These are phyloP conservation scores for Allantophomopsis cytisporea DNA, from an alignment of 2,329 filamentous ascomycete species.

Conservation along the genomic window DNA sequence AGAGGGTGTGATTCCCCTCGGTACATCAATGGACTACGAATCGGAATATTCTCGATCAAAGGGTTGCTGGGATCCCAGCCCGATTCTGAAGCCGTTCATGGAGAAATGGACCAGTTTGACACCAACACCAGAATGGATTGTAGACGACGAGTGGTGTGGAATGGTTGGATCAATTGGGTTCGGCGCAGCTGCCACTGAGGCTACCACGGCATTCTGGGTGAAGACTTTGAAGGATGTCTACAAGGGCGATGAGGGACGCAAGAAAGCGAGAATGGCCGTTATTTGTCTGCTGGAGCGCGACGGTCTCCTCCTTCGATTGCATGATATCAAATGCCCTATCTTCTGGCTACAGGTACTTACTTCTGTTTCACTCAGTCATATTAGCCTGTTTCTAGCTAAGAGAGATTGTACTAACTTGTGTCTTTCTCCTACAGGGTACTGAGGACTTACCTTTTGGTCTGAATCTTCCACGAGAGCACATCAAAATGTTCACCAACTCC, in stretches of 20 bases:
- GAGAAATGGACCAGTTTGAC: slow-evolving; percentile 24
- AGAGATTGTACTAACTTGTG: slow-evolving; percentile 2
- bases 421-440: slow-evolving; percentile 23
- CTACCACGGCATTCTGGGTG: slow-evolving; percentile 29
- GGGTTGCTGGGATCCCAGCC: slow-evolving; percentile 34
- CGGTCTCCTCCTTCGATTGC: slow-evolving; percentile 27
- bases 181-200: slow-evolving; percentile 22
- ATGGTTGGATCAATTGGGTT: slow-evolving; percentile 31
- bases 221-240: slow-evolving; percentile 30
- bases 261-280: slow-evolving; percentile 30
- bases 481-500: slow-evolving; percentile 31
- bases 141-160: slow-evolving; percentile 32
- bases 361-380: slow-evolving; percentile 1
- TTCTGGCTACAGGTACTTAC: slow-evolving; percentile 35
- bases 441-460: slow-evolving; percentile 28
- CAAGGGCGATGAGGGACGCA: slow-evolving; percentile 30
- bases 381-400: not conserved
- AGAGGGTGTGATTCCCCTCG: slow-evolving; percentile 30
- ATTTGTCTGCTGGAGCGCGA: slow-evolving; percentile 30
- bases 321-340: slow-evolving; percentile 33
- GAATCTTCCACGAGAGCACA: slow-evolving; percentile 28
- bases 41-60: slow-evolving; percentile 28
- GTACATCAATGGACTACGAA: slow-evolving; percentile 38
- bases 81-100: slow-evolving; percentile 27
- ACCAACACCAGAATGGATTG: slow-evolving; percentile 31